phyloP scores from a whole-genome alignment of 148 eudicot genomes.

The Silene uniflora region DNA sequence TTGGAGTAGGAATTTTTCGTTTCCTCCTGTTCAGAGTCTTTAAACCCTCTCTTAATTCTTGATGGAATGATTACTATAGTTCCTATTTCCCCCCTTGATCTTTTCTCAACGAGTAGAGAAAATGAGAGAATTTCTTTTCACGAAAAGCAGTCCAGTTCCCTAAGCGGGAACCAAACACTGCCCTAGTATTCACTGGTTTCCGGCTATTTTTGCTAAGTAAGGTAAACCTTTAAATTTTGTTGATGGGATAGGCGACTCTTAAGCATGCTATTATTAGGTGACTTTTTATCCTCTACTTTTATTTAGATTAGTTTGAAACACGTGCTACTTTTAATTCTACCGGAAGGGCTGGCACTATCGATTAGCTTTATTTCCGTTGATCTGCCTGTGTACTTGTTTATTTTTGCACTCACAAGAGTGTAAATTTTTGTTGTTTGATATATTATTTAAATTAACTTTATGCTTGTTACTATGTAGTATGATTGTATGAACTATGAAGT shows the following conservation, averaged over 20 bases:
- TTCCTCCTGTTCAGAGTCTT: not conserved
- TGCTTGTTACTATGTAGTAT: too few relatives aligned
- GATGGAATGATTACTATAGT: not conserved
- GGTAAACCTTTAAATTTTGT: not conserved
- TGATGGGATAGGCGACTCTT: not conserved
- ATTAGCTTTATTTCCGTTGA: too few relatives aligned
- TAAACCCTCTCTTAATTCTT: not conserved
- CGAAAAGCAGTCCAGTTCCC: not conserved
- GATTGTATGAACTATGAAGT: too few relatives aligned
- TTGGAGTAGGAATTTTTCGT: not conserved
- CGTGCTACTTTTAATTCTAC: too few relatives aligned
- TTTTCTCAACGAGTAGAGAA: not conserved
- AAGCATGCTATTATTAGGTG: not conserved
- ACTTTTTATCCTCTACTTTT: too few relatives aligned
- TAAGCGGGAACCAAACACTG: not conserved
- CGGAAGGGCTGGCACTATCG: too few relatives aligned
- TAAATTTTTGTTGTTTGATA: too few relatives aligned
- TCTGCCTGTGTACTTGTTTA: too few relatives aligned
- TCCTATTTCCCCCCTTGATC: not conserved
- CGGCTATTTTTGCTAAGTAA: too few relatives aligned
- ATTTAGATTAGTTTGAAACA: too few relatives aligned
- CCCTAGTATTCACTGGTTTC: not conserved
- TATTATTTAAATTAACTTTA: too few relatives aligned
- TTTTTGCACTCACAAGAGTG: too few relatives aligned
- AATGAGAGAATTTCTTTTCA: not conserved